phyloP scores from a whole-genome alignment of 495 filamentous ascomycete species.

The Jackrogersella multiformis region DNA sequence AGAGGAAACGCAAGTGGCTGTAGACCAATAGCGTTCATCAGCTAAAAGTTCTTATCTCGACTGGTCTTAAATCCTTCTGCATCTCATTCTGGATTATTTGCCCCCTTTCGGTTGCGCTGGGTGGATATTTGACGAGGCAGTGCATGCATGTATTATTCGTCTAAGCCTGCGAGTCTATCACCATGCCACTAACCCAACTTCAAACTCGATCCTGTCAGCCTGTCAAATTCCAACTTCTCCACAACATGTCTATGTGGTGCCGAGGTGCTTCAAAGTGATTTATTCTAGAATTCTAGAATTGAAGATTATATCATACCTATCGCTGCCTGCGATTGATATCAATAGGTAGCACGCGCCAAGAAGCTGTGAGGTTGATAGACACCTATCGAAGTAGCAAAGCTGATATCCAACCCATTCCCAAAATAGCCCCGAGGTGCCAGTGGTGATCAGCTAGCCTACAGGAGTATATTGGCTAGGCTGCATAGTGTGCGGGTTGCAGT shows the following conservation, averaged over 20 bases:
- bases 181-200: conserved; percentile 7
- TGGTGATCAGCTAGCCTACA: conserved; percentile 14
- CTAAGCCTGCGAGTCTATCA: conserved; percentile 15
- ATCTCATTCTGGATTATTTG: conserved; percentile 5
- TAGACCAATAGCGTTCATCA: conserved; percentile 7
- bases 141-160: conserved; percentile 35
- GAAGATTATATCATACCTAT: neutral
- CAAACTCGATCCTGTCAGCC: neutral
- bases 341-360: conserved; percentile 10
- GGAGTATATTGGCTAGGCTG: conserved; percentile 32
- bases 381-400: conserved; percentile 10
- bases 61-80: conserved; percentile 2
- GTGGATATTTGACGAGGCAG: conserved; percentile 31
- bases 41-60: neutral
- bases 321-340: neutral
- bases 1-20: neutral
- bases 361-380: neutral
- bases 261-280: neutral
- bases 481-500: conserved; percentile 33
- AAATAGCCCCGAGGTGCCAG: conserved; percentile 24
- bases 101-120: conserved; percentile 13
- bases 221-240: conserved; percentile 7
- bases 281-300: neutral
- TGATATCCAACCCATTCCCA: conserved; percentile 24
- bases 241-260: neutral